Base-by-base conservation (phyloP, 495 filamentous ascomycete genomes). In the Cryomyces antarcticus region DNA sequence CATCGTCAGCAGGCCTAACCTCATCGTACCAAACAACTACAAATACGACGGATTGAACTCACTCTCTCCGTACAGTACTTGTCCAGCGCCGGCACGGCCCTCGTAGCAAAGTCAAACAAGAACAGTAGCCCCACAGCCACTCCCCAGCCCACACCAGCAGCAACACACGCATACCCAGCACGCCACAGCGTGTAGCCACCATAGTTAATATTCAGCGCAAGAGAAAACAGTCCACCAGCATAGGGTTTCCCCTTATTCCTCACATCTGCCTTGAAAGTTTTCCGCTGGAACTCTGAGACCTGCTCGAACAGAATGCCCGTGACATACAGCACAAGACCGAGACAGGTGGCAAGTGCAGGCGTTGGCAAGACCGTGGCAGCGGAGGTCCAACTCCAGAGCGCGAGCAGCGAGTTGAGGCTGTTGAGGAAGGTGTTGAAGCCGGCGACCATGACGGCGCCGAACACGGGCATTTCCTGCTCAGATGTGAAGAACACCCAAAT, bases 341-440 rank as follows among this genome's bases (percentile, higher is more conserved):
- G 5, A 7, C n/a, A 7, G 17, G 30, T n/a, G 10, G 44, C 5
- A 5, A 28, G 12, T 24, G 17, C 17, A 24, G 17, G 17, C 17
- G 17, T 24, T 24, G 17, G 17, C 17, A 24, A 24, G 17, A 1
- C 17, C 2, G 38, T 30, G 9, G 44, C 38, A 38, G 38, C 12
- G 7, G 2, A 24, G 17, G 17, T 24, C 17, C 17, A 24, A 24
- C 17, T 24, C 17, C 17, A 24, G 17, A 24, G 17, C 17, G 17
- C 17, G 0, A 72, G 51, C 4, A 75, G 49, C 0, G 61, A 52
- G 51, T 67, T 71, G 11, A 56, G 0, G 31, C 38, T 37, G 53
- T 57, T 56, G 35, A 47, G 33, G 24, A 54, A 29, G 0, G 43
- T 44, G 37, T 56, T 55, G 46, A 49, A 56, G n/a, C 31, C 31